Conservation (phyloP, 768 basidiomycete genomes). For the Lactarius hatsudake region DNA sequence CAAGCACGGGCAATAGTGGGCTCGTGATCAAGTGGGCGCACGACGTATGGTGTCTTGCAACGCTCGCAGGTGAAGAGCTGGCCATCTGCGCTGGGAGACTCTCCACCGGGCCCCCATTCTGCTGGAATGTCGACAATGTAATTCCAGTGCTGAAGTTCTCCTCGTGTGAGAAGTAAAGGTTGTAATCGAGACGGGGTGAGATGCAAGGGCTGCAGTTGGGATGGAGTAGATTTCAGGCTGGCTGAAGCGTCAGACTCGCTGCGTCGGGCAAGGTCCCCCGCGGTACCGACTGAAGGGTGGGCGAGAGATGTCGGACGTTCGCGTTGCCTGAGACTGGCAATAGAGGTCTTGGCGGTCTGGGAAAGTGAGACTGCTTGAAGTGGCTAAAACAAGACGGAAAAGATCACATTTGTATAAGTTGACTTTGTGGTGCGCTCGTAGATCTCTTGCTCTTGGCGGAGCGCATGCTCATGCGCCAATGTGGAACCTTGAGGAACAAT, state of each 20-base stretch:
- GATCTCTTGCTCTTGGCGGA: conserved; percentile 77
- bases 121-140: conserved; percentile 70
- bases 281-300: conserved; percentile 78
- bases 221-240: conserved; percentile 50
- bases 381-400: conserved; percentile 23
- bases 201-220: conserved; percentile 55
- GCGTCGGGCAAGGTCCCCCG: conserved; percentile 56
- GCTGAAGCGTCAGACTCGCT: conserved; percentile 36
- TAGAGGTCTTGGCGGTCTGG: conserved; percentile 51
- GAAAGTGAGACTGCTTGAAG: conserved; percentile 16
- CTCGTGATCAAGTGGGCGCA: conserved; percentile 34
- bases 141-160: conserved; percentile 61
- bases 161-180: conserved; percentile 54
- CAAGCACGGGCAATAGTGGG: conserved; percentile 61
- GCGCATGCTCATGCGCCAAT: conserved; percentile 73
- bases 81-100: conserved; percentile 59
- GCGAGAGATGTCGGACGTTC: conserved; percentile 52
- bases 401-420: conserved; percentile 75
- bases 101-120: conserved; percentile 53
- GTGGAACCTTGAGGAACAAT: conserved; percentile 53
- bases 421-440: conserved; percentile 71
- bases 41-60: conserved; percentile 67
- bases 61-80: conserved; percentile 72
- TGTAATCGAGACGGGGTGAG: conserved; percentile 51
- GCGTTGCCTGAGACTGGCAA: conserved; percentile 52